A percentile compares a stretch with the other conserved stretches of the same genome.
These are phyloP conservation scores for Huntiella decipiens DNA, from an alignment of 2,329 filamentous ascomycete species.

Conservation along the genomic window DNA sequence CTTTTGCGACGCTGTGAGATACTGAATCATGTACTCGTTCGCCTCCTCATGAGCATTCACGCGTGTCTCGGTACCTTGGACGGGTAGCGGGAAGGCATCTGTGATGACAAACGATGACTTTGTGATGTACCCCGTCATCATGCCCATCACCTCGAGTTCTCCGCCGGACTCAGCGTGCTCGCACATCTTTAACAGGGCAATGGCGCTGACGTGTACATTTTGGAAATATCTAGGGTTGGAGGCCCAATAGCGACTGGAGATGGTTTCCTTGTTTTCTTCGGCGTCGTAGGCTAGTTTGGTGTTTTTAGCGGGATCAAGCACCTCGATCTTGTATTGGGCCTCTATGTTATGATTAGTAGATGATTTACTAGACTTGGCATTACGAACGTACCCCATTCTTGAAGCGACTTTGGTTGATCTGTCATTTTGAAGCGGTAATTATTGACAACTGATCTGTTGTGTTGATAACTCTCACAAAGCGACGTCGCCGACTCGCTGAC, in stretches of 20 bases:
- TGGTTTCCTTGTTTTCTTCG: slow-evolving; percentile 24
- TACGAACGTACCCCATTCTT: too few relatives aligned
- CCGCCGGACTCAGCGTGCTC: slow-evolving; percentile 97
- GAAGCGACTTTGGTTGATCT: too few relatives aligned
- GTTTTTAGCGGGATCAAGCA: too few relatives aligned
- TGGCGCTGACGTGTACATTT: slow-evolving; percentile 76
- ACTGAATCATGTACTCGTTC: slow-evolving; percentile 91
- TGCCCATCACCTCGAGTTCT: slow-evolving; percentile 82
- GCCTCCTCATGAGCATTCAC: slow-evolving; percentile 93
- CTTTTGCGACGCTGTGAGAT: slow-evolving; percentile 56
- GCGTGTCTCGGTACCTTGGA: slow-evolving; percentile 94
- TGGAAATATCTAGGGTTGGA: slow-evolving; percentile 76
- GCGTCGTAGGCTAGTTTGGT: slow-evolving; percentile 35
- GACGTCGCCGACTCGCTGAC: too few relatives aligned
- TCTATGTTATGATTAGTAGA: too few relatives aligned
- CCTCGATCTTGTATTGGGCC: too few relatives aligned
- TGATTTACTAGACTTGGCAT: too few relatives aligned
- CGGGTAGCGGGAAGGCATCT: slow-evolving; percentile 80
- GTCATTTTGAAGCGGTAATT: too few relatives aligned
- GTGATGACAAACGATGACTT: slow-evolving; percentile 77
- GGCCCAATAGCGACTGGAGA: slow-evolving; percentile 60
- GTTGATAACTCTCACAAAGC: too few relatives aligned
- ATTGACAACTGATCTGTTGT: too few relatives aligned
- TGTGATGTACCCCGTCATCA: slow-evolving; percentile 91
- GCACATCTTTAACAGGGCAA: slow-evolving; percentile 94